phyloP scores from a whole-genome alignment of 371 early-diverging fungal species.

The Saksenaea oblongispora region DNA sequence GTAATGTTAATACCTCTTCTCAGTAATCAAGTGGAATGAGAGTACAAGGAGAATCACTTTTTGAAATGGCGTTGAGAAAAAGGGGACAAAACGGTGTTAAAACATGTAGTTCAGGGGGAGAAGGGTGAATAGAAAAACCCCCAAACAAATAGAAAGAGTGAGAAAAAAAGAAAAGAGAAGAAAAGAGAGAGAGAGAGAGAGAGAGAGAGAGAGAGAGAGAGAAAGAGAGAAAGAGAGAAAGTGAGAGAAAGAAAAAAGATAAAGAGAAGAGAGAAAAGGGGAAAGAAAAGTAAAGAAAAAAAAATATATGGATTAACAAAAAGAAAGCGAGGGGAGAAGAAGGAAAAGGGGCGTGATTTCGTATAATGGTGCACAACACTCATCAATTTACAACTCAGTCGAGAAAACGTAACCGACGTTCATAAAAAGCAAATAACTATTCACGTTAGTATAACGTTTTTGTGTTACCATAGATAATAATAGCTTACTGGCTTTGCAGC shows the following conservation, averaged over 20 bases:
- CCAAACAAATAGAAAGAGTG: neutral
- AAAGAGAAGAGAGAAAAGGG: slow-evolving; percentile 8
- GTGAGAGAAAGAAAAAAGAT: slow-evolving; percentile 2
- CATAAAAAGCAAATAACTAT: slow-evolving; percentile 12
- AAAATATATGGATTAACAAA: slow-evolving; percentile 8
- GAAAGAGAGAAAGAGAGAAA: slow-evolving; percentile 10
- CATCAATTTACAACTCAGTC: slow-evolving; percentile 2
- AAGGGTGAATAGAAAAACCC: slow-evolving; percentile 2
- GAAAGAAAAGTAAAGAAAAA: slow-evolving; percentile 6
- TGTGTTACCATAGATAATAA: slow-evolving; percentile 1
- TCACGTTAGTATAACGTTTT: neutral
- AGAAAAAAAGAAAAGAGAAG: too few relatives aligned
- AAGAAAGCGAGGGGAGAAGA: slow-evolving; percentile 6
- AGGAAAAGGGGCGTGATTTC: slow-evolving; percentile 1
- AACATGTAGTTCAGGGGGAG: neutral
- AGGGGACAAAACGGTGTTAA: neutral
- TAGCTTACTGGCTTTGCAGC: slow-evolving; percentile 24
- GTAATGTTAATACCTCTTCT: neutral
- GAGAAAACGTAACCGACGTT: slow-evolving; percentile 9
- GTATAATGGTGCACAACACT: slow-evolving; percentile 7
- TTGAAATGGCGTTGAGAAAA: neutral
- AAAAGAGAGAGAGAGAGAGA: neutral
- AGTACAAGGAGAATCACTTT: neutral
- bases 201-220: slow-evolving; percentile 1
- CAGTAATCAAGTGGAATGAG: slow-evolving; percentile 5